Base-by-base conservation (phyloP, 2,329 filamentous ascomycete species). In the Alternaria arbusti region DNA sequence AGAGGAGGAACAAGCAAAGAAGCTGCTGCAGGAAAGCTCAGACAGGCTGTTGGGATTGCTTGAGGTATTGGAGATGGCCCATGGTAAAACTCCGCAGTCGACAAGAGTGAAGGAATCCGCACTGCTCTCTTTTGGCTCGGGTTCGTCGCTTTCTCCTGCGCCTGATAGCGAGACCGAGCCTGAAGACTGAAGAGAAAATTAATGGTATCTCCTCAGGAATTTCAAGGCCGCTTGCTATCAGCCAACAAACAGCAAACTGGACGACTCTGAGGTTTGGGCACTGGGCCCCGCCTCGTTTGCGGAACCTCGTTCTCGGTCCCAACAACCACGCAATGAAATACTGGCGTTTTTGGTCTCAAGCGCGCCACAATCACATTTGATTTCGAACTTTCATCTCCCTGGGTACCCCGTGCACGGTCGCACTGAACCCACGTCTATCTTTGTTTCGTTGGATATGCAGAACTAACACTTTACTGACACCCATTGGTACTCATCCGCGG, bases 1-100 rank as follows among this genome's bases (percentile, higher is more conserved):
- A 5, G 77, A 78, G 44, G 81, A 83, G 56, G 74, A 75, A n/a
- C 71, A 79, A 23, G 79, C 77, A 4, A 74, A 74, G 46, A 60
- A 59, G 7, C 50, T 80, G 5, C 59, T 84, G 66, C 66, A 78
- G 30, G 70, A 69, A 13, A 81, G 74, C 59, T 76, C 76, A 10
- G 66, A 72, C 47, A 70, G 81, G 57, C 70, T 84, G 6, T 58
- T 73, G 10, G 70, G 75, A 3, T 57, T 81, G 32, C 30, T 80
- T n/a, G 74, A 80, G n/a, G 26, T 78, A 5, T 46, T 80, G 40
- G 73, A 78, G 50, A 68, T 77, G 9, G 47, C 63, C 5, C 57
- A 58, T 4, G 69, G 63, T 6, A 66, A 61, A 40, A n/a, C 55
- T 13, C 54, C 68, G 44, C 68, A 64, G 47, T 59, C 56, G 17